phyloP scores from a whole-genome alignment of 768 basidiomycete species.

The Pisolithus albus region DNA sequence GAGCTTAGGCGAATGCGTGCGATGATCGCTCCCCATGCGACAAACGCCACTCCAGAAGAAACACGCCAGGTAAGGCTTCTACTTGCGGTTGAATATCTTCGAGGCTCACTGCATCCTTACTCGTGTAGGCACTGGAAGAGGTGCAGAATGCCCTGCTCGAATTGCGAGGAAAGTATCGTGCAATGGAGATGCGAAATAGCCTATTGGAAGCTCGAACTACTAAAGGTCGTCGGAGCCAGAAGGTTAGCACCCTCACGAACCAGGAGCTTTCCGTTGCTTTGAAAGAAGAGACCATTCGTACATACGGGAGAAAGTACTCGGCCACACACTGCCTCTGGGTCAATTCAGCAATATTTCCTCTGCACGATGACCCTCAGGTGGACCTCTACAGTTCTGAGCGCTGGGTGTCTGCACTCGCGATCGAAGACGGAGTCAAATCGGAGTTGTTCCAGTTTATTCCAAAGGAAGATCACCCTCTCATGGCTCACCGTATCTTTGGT shows the following conservation, averaged over 20 bases:
- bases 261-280: neutral
- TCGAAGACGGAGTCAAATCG: conserved; percentile 2
- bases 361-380: neutral
- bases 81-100: no score
- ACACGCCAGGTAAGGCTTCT: no score
- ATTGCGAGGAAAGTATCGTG: no score
- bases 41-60: no score
- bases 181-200: no score
- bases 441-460: conserved; percentile 6
- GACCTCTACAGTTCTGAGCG: neutral
- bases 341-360: neutral
- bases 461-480: neutral
- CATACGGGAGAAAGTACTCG: conserved; percentile 1
- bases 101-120: conserved; percentile 18
- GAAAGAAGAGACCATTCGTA: neutral
- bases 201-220: neutral
- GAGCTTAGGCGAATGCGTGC: no score
- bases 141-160: no score
- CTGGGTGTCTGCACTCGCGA: conserved; percentile 3
- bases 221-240: neutral
- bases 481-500: neutral
- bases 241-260: neutral
- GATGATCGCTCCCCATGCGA: no score
- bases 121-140: no score
- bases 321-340: conserved; percentile 3